A percentile compares a stretch with the other conserved stretches of the same genome.
phyloP scores from a whole-genome alignment of 306 rosid species.

The Canavalia ensiformis region DNA sequence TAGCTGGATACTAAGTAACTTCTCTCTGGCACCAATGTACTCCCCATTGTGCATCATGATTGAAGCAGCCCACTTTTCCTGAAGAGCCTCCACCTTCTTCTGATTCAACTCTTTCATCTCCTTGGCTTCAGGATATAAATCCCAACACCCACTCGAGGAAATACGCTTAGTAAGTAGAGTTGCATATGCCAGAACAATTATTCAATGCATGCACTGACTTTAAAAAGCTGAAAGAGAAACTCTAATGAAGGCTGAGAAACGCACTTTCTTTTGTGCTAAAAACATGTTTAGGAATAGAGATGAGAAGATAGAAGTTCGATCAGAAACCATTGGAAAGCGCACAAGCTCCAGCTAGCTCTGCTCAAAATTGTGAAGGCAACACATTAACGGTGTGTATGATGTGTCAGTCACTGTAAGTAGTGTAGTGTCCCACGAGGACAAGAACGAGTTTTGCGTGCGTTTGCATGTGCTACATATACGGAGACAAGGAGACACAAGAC shows the following conservation, averaged over 20 bases:
- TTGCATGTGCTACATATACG: too few relatives aligned
- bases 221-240: not conserved
- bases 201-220: not conserved
- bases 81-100: constrained; percentile 40
- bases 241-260: not conserved
- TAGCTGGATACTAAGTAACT: constrained; percentile 20
- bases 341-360: not conserved
- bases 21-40: constrained; percentile 19
- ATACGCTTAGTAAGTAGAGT: not conserved
- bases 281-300: not conserved
- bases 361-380: constrained; percentile 1
- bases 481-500: not conserved
- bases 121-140: not conserved
- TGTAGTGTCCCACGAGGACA: not conserved
- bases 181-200: not conserved
- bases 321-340: not conserved
- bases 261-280: not conserved
- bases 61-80: constrained; percentile 25
- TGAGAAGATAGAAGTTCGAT: not conserved
- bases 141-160: not conserved
- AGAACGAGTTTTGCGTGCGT: not conserved
- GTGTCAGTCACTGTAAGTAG: not conserved
- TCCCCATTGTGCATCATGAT: constrained; percentile 40
- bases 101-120: constrained; percentile 31
- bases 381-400: not conserved